These are phyloP conservation scores for Mycena crocata DNA, from an alignment of 768 basidiomycete genomes.

Conservation along the genomic window DNA sequence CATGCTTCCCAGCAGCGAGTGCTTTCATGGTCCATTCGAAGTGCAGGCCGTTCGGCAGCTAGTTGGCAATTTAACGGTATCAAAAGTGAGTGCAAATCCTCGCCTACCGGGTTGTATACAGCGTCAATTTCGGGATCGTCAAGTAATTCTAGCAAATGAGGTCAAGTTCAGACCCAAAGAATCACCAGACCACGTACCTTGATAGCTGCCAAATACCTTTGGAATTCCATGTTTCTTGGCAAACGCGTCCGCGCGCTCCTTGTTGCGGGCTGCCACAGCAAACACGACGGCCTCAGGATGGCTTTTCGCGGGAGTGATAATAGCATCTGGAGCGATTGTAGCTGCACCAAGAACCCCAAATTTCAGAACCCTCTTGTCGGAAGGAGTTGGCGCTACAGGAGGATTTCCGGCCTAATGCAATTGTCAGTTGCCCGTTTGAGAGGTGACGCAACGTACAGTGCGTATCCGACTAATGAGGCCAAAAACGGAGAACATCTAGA, in stretches of 20 bases:
- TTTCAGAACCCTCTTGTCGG: slow-evolving; percentile 28
- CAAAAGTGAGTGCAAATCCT: background rate
- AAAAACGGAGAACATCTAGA: slow-evolving; percentile 37
- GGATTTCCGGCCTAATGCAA: slow-evolving; percentile 13
- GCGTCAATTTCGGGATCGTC: slow-evolving; percentile 62
- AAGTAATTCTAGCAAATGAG: slow-evolving; percentile 51
- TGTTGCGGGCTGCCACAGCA: slow-evolving; percentile 71
- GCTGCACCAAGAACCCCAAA: slow-evolving; percentile 61
- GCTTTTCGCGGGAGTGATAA: slow-evolving; percentile 61
- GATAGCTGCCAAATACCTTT: slow-evolving; percentile 67
- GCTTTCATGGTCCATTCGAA: slow-evolving; percentile 80
- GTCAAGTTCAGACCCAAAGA: background rate
- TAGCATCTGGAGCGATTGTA: slow-evolving; percentile 61
- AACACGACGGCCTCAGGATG: slow-evolving; percentile 68
- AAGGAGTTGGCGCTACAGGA: slow-evolving; percentile 13
- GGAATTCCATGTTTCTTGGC: slow-evolving; percentile 66
- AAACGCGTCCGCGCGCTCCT: slow-evolving; percentile 56
- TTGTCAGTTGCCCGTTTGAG: background rate
- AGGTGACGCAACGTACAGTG: background rate
- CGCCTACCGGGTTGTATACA: slow-evolving; percentile 40
- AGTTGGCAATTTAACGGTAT: background rate
- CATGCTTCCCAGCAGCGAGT: slow-evolving; percentile 73
- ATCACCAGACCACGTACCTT: slow-evolving; percentile 54
- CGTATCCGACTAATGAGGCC: slow-evolving; percentile 39
- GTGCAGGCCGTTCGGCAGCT: slow-evolving; percentile 71